Evolutionary conservation across 208 protist species (phyloP), one percentile per base, ranked within the genome.

Genomic region (Leishmania amazonensis): DNA sequence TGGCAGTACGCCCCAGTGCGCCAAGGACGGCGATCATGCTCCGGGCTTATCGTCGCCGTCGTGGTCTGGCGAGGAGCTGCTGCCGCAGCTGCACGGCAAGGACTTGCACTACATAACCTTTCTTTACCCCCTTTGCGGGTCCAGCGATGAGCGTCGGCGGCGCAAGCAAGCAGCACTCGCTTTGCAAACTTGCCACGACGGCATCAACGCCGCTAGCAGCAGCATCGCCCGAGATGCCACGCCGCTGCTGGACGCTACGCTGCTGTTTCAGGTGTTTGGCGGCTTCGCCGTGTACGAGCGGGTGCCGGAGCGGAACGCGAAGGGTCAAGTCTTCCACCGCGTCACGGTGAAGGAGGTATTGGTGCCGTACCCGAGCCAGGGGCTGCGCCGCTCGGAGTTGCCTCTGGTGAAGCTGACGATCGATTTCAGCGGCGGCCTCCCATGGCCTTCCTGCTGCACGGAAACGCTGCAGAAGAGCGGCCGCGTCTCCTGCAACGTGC

Each of bases 391-490:
- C 31, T 84, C 81, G 57, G 93, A 96, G 74, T 35, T 54, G n/a
- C 21, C 81, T 28, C 64, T 87, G 45, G 75, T 87, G 3, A 86
- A 82, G 38, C 79, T 73, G 42, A 84, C 84, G 24, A 40, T 96
- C 9, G 65, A 86, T 78, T 97, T 97, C 75, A 84, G 88, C 58
- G 91, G 88, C 7, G 93, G 87, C 17, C 80, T 93, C 67, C 91
- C 93, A 51, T 97, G 93, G 93, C 89, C 87, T 31, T 91, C 91
- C n/a, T 78, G 77, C 53, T 97, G 93, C 86, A 97, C 93, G 0
- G 47, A 81, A 47, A 13, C 78, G 53, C 76, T 97, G n/a, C 87
- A 95, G 76, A 80, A 87, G 57, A 81, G 87, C 53, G 90, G 88
- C 6, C 85, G 91, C 31, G 87, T 95, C 74, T 85, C 78, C 47